Evolutionary conservation across 495 filamentous ascomycete species (phyloP).

Genomic region (Thermothielavioides terrestris): DNA sequence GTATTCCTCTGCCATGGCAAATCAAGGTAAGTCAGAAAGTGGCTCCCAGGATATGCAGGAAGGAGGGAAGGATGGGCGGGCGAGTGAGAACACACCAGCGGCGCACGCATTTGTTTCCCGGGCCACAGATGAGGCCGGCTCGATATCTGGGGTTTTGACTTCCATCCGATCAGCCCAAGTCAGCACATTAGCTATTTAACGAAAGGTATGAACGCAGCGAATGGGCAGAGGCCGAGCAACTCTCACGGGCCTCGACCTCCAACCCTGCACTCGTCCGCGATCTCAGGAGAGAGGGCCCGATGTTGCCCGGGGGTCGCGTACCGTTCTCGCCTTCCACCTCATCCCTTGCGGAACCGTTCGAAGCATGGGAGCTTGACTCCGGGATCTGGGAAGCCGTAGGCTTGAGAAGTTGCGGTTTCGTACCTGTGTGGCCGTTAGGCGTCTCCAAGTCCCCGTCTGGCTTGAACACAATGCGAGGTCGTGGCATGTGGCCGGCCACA

Average conservation of each 20-base stretch:
- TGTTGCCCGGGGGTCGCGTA: not conserved
- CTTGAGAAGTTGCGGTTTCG: not conserved
- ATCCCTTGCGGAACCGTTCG: not conserved
- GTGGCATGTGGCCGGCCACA: not conserved
- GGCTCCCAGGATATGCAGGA: too few relatives aligned
- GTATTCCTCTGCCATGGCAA: too few relatives aligned
- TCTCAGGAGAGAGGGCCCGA: conserved; percentile 7
- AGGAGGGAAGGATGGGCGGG: too few relatives aligned
- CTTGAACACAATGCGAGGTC: not conserved
- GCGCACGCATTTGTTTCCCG: not conserved
- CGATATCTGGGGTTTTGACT: not conserved
- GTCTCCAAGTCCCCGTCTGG: not conserved
- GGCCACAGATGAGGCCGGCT: not conserved
- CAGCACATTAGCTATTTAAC: not conserved
- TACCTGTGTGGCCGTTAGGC: not conserved
- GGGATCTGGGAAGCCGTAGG: not conserved
- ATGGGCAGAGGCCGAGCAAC: not conserved
- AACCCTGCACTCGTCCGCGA: not conserved
- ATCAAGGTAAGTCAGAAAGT: too few relatives aligned
- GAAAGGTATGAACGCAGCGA: not conserved
- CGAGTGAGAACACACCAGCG: too few relatives aligned
- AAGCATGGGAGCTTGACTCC: not conserved
- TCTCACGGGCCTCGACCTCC: not conserved
- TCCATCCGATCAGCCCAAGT: not conserved
- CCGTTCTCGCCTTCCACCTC: not conserved